Conservation (phyloP, 2,329 filamentous ascomycete species). For the Colletotrichum sublineola region DNA sequence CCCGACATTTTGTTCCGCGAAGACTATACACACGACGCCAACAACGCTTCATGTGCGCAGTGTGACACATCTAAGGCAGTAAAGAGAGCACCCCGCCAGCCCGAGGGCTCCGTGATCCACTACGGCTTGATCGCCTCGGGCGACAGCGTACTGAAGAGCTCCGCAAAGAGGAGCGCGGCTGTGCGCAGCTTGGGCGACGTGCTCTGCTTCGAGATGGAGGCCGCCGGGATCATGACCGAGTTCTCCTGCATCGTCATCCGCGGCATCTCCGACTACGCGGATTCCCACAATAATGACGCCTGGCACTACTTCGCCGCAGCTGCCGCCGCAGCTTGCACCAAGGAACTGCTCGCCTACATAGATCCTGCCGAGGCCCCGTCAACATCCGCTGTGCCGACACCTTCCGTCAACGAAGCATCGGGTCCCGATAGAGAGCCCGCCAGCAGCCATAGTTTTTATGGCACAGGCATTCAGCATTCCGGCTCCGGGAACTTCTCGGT, state of each 20-base stretch:
- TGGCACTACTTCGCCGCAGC: constrained; percentile 45
- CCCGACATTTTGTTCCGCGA: not conserved
- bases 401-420: not conserved
- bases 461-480: not conserved
- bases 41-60: not conserved
- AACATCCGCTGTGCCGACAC: not conserved
- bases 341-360: not conserved
- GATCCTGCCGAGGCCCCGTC: not conserved
- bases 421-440: too few relatives aligned
- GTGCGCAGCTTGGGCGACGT: constrained; percentile 9
- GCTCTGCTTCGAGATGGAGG: constrained; percentile 45
- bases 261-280: constrained; percentile 41
- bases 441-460: not conserved
- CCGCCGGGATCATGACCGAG: constrained; percentile 41
- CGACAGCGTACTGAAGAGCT: constrained; percentile 37
- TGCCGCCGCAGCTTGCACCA: constrained; percentile 28
- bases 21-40: not conserved
- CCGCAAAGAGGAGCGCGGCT: not conserved
- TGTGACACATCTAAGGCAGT: constrained; percentile 1
- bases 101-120: constrained; percentile 34
- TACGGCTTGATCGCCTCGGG: constrained; percentile 44
- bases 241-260: constrained; percentile 41
- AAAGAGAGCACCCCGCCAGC: constrained; percentile 21
- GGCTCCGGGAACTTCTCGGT: not conserved
- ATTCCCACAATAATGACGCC: constrained; percentile 45